These are phyloP conservation scores for Emmonsia crescens DNA, from an alignment of 2,329 filamentous ascomycete species.

Conservation along the genomic window DNA sequence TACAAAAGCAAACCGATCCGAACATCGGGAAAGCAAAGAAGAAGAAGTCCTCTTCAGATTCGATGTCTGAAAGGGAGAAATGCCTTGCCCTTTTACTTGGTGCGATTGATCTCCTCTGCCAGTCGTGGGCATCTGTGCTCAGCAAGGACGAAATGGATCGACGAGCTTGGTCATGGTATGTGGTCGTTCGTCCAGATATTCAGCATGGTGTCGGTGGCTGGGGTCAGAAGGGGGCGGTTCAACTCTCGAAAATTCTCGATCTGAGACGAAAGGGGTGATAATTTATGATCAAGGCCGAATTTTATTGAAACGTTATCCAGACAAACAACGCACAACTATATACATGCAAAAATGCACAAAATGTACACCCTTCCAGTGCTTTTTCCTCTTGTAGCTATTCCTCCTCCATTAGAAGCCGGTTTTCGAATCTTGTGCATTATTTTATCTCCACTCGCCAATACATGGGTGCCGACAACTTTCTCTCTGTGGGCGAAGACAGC, in stretches of 20 bases:
- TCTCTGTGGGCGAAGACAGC: no score
- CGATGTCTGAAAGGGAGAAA: conserved; percentile 52
- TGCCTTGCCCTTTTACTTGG: conserved; percentile 61
- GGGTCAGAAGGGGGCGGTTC: conserved; percentile 67
- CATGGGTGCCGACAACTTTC: background rate
- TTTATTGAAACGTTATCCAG: background rate
- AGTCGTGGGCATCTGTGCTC: conserved; percentile 61
- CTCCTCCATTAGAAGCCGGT: background rate
- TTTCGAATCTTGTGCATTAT: background rate
- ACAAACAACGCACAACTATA: background rate
- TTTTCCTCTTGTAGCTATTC: background rate
- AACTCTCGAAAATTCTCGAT: conserved; percentile 54
- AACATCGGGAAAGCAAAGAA: conserved; percentile 12
- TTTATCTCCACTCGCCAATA: background rate
- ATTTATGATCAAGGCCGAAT: background rate
- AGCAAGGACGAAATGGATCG: conserved; percentile 57
- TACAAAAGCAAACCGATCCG: conserved; percentile 10
- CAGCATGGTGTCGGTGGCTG: conserved; percentile 60
- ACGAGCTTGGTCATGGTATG: conserved; percentile 74
- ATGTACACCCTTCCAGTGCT: background rate
- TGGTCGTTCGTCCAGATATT: conserved; percentile 63
- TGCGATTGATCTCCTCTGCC: conserved; percentile 59
- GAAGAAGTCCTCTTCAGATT: conserved; percentile 43
- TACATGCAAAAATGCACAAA: background rate
- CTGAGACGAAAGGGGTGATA: conserved; percentile 29